A percentile compares a stretch with the other conserved stretches of the same genome.
phyloP scores from a whole-genome alignment of 768 basidiomycete genomes.

The Clitopilus hobsonii region DNA sequence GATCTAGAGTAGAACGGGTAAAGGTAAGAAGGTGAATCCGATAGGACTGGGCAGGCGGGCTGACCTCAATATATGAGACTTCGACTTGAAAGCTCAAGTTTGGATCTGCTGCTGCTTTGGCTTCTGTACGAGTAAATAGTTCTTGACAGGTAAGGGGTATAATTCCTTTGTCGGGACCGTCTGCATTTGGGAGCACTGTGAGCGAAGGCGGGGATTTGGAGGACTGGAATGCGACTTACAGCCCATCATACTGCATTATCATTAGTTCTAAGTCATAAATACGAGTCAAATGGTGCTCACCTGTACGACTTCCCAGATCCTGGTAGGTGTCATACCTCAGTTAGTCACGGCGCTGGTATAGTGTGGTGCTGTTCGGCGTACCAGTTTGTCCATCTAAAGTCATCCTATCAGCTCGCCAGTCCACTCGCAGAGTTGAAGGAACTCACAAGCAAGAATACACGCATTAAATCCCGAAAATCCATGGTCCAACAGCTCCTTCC shows the following conservation, averaged over 20 bases:
- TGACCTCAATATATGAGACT: slow-evolving; percentile 95
- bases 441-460: slow-evolving; percentile 97
- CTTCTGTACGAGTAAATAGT: slow-evolving; percentile 78
- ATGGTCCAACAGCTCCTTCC: slow-evolving; percentile 91
- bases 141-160: slow-evolving; percentile 95
- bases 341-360: slow-evolving; percentile 2
- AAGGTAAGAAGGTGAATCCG: slow-evolving; percentile 1
- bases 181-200: slow-evolving; percentile 32
- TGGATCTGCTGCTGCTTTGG: slow-evolving; percentile 57
- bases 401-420: neutral
- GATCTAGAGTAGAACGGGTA: slow-evolving; percentile 42
- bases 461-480: slow-evolving; percentile 96
- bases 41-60: slow-evolving; percentile 9
- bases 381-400: slow-evolving; percentile 76
- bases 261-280: slow-evolving; percentile 6
- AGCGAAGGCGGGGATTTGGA: neutral
- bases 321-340: slow-evolving; percentile 19
- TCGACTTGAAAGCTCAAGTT: slow-evolving; percentile 86
- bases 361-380: slow-evolving; percentile 28
- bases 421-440: neutral
- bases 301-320: slow-evolving; percentile 93
- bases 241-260: slow-evolving; percentile 79
- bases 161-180: slow-evolving; percentile 94
- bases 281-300: slow-evolving; percentile 34
- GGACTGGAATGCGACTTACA: slow-evolving; percentile 52